phyloP scores from a whole-genome alignment of 1,139 yeast genomes.

The Blastobotrys serpentis region DNA sequence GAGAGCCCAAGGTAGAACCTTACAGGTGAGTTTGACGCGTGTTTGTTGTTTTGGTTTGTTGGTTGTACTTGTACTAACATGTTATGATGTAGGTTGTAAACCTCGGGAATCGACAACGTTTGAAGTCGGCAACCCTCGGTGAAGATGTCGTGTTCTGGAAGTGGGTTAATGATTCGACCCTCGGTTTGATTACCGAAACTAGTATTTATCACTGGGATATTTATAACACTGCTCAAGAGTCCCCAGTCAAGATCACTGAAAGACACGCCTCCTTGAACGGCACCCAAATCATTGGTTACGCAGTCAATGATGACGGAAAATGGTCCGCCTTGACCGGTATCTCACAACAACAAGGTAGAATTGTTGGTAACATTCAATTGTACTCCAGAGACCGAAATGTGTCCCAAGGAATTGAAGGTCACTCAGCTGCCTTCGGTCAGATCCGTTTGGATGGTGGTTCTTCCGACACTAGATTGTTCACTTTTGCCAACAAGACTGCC shows the following conservation, averaged over 20 bases:
- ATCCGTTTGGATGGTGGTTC: slow-evolving; percentile 72
- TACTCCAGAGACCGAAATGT: slow-evolving; percentile 84
- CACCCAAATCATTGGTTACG: slow-evolving; percentile 88
- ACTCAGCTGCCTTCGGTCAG: slow-evolving; percentile 86
- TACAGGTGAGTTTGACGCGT: slow-evolving; percentile 49
- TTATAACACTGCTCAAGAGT: slow-evolving; percentile 74
- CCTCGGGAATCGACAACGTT: slow-evolving; percentile 79
- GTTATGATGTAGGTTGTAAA: slow-evolving; percentile 57
- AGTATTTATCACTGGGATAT: slow-evolving; percentile 79
- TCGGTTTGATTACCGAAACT: slow-evolving; percentile 83
- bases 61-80: not conserved
- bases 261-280: slow-evolving; percentile 79
- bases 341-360: slow-evolving; percentile 90
- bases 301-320: slow-evolving; percentile 73
- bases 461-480: slow-evolving; percentile 79
- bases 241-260: slow-evolving; percentile 77
- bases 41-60: not conserved
- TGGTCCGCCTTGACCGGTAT: slow-evolving; percentile 98
- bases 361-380: slow-evolving; percentile 95
- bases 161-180: slow-evolving; percentile 72
- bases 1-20: slow-evolving; percentile 93
- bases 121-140: slow-evolving; percentile 81
- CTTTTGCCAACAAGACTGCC: slow-evolving; percentile 81
- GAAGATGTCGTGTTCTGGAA: slow-evolving; percentile 96
- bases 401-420: slow-evolving; percentile 97